These are phyloP conservation scores for Microascus cirrosus DNA, from an alignment of 2,329 filamentous ascomycete genomes.

Conservation along the genomic window DNA sequence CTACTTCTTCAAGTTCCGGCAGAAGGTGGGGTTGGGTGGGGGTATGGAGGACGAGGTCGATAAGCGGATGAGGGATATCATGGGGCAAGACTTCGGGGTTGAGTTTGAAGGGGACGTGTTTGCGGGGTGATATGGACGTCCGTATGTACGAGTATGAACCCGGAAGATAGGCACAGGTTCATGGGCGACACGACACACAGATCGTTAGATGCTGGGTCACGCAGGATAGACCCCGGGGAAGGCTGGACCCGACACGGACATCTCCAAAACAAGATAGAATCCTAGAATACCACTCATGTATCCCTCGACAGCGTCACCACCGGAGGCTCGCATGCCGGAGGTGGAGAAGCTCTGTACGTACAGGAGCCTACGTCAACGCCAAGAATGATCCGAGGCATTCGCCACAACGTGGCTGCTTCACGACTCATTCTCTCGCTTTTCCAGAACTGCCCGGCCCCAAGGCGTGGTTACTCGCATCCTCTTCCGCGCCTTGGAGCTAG, in stretches of 20 bases:
- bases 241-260: neutral
- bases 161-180: too few species aligned
- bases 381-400: neutral
- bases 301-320: neutral
- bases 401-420: too few species aligned
- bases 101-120: slow-evolving; percentile 84
- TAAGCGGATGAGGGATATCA: slow-evolving; percentile 69
- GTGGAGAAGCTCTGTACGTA: neutral
- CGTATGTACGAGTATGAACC: neutral
- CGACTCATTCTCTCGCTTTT: too few species aligned
- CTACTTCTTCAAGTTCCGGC: slow-evolving; percentile 66
- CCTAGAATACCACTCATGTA: neutral
- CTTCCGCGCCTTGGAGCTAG: too few species aligned
- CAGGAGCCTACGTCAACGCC: neutral
- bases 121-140: slow-evolving; percentile 48
- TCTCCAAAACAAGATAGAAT: neutral
- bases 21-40: slow-evolving; percentile 63
- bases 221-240: neutral
- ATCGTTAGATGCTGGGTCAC: neutral
- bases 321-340: neutral
- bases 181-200: neutral
- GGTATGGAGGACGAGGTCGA: slow-evolving; percentile 96
- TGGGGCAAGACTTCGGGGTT: slow-evolving; percentile 65
- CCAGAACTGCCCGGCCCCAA: too few species aligned
- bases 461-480: too few species aligned